phyloP scores from a whole-genome alignment of 2,329 filamentous ascomycete species.

The Xylaria sp. region DNA sequence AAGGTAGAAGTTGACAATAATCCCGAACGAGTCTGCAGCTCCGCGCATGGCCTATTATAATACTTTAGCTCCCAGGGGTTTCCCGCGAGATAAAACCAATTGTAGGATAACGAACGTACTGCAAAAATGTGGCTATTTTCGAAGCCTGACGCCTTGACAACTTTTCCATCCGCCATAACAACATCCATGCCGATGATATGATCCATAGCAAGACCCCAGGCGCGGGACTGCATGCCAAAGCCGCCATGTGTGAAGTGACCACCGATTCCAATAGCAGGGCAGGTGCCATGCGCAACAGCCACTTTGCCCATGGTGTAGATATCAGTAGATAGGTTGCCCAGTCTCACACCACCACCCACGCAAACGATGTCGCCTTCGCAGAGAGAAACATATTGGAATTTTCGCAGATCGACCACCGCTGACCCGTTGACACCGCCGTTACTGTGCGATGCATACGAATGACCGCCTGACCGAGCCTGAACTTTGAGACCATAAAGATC shows the following conservation, averaged over 20 bases:
- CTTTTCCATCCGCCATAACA: conserved; percentile 51
- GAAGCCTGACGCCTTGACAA: conserved; percentile 32
- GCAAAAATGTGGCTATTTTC: conserved; percentile 44
- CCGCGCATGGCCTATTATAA: conserved; percentile 52
- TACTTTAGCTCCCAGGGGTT: not conserved
- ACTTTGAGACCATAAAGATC: conserved; percentile 53
- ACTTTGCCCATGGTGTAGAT: conserved; percentile 50
- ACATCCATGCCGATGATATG: conserved; percentile 60
- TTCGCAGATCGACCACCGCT: conserved; percentile 50
- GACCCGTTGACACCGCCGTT: conserved; percentile 49
- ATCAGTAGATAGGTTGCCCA: conserved; percentile 55
- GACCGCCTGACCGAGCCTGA: conserved; percentile 60
- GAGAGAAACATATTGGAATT: conserved; percentile 43
- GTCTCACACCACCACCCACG: conserved; percentile 54
- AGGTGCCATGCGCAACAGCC: conserved; percentile 57
- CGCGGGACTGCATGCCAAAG: conserved; percentile 55
- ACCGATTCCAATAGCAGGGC: conserved; percentile 56
- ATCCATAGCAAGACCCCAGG: conserved; percentile 63
- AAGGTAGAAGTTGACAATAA: conserved; percentile 52
- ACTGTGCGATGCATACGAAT: conserved; percentile 60
- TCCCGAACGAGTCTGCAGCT: conserved; percentile 54
- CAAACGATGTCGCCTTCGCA: conserved; percentile 43
- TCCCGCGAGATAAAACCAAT: not conserved
- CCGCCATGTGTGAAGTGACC: conserved; percentile 60
- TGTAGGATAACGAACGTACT: conserved; percentile 37